phyloP scores from a whole-genome alignment of 1,284 basidiomycete genomes.

The Abortiporus biennis region DNA sequence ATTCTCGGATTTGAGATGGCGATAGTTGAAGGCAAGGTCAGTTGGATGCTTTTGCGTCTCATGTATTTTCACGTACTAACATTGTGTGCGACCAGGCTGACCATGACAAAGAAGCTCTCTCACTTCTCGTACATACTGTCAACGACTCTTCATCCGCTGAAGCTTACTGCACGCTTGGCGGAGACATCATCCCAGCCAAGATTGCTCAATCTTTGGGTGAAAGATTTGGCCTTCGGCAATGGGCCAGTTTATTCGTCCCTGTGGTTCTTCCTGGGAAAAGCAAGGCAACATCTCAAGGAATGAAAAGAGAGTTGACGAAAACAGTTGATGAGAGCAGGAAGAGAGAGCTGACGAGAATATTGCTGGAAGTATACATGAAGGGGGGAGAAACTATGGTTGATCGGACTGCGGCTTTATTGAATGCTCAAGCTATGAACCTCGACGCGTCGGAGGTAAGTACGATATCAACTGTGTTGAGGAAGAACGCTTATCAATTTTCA shows the following conservation, averaged over 20 bases:
- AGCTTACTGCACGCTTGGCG: constrained; percentile 72
- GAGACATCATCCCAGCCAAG: constrained; percentile 62
- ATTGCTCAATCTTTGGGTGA: constrained; percentile 49
- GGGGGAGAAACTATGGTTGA: constrained; percentile 46
- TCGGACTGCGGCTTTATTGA: constrained; percentile 63
- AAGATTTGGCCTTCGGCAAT: constrained; percentile 45
- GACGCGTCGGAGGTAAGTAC: constrained; percentile 67
- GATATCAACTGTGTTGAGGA: constrained; percentile 6
- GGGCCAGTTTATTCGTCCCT: constrained; percentile 42
- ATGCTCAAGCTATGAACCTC: constrained; percentile 75
- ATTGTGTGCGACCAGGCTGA: constrained; percentile 41
- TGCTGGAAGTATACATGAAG: constrained; percentile 79
- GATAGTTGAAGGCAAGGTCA: constrained; percentile 77
- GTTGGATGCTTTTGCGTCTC: too few species aligned
- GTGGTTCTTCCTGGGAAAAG: constrained; percentile 16
- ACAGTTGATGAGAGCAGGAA: constrained; percentile 50
- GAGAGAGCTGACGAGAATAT: constrained; percentile 55
- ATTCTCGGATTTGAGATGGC: constrained; percentile 69
- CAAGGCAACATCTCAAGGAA: too few species aligned
- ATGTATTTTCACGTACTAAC: too few species aligned
- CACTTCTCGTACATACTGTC: constrained; percentile 63
- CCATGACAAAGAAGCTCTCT: constrained; percentile 60
- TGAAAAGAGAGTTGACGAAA: too few species aligned
- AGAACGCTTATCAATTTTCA: not conserved
- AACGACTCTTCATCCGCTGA: constrained; percentile 75